Conservation (phyloP, 2,329 filamentous ascomycete genomes). For the Alternaria solani region DNA sequence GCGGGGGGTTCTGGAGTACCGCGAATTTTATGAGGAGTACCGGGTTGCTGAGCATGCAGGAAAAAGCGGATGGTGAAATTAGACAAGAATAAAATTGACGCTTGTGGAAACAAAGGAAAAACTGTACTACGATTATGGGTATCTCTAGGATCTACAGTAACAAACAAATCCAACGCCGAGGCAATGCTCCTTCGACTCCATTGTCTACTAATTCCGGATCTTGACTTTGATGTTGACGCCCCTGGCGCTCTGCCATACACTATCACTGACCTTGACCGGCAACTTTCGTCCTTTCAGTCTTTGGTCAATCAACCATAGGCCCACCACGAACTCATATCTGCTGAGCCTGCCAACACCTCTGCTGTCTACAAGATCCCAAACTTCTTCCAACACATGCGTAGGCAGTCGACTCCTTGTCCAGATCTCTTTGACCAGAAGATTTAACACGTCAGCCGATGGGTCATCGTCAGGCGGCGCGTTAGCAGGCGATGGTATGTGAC, state of each 20-base stretch:
- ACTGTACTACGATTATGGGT: slow-evolving; percentile 31
- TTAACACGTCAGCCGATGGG: slow-evolving; percentile 65
- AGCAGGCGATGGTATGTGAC: slow-evolving; percentile 44
- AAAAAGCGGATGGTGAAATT: neutral
- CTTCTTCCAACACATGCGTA: slow-evolving; percentile 72
- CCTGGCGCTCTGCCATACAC: slow-evolving; percentile 76
- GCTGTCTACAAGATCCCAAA: slow-evolving; percentile 78
- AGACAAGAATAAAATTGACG: neutral
- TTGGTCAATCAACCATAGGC: slow-evolving; percentile 84
- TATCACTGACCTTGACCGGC: slow-evolving; percentile 73
- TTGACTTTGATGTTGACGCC: slow-evolving; percentile 53
- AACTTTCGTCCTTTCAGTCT: slow-evolving; percentile 80
- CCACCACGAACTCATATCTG: slow-evolving; percentile 80
- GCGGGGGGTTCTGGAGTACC: slow-evolving; percentile 71
- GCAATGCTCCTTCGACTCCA: slow-evolving; percentile 7
- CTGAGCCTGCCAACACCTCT: slow-evolving; percentile 63
- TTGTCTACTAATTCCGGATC: slow-evolving; percentile 22
- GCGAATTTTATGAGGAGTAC: slow-evolving; percentile 59
- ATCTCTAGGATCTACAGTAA: slow-evolving; percentile 30
- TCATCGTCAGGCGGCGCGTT: slow-evolving; percentile 25
- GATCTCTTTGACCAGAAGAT: slow-evolving; percentile 76
- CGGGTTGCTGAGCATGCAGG: slow-evolving; percentile 33
- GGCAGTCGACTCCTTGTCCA: slow-evolving; percentile 76
- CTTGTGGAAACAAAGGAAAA: slow-evolving; percentile 1
- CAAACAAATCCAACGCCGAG: slow-evolving; percentile 23